Percentiles rank a stretch among this genome's conserved stretches.
phyloP scores from a whole-genome alignment of 2,329 filamentous ascomycete species.

The Oidium heveae region DNA sequence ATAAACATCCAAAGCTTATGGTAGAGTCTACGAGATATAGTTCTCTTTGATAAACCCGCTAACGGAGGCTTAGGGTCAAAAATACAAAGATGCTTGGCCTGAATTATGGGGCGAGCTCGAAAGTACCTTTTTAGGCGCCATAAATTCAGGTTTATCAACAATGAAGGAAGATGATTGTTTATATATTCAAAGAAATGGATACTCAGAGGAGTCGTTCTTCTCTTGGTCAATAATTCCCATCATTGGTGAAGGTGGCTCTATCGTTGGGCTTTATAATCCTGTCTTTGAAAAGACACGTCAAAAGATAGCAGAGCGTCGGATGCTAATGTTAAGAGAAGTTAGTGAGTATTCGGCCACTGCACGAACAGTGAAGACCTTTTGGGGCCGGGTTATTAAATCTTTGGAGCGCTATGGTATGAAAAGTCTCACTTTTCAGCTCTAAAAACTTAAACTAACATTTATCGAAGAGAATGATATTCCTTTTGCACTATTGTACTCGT shows the following conservation, averaged over 20 bases:
- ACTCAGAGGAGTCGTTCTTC: constrained; percentile 58
- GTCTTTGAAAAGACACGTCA: constrained; percentile 59
- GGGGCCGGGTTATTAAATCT: constrained; percentile 41
- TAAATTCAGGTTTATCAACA: constrained; percentile 46
- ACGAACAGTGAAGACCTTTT: constrained; percentile 48
- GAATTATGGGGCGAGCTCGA: constrained; percentile 50
- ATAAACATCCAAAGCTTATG: constrained; percentile 38
- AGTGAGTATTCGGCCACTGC: constrained; percentile 50
- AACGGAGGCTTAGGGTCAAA: constrained; percentile 24
- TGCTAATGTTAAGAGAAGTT: constrained; percentile 55
- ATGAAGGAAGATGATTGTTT: constrained; percentile 68
- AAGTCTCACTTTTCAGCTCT: neutral
- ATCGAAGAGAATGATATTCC: constrained; percentile 51
- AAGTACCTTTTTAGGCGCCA: constrained; percentile 41
- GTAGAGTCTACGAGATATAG: neutral
- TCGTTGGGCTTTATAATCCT: constrained; percentile 56
- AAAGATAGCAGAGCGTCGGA: constrained; percentile 54
- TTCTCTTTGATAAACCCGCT: neutral
- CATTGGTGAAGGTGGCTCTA: constrained; percentile 46
- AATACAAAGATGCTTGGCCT: constrained; percentile 38
- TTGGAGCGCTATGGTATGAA: constrained; percentile 21
- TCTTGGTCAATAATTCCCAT: constrained; percentile 63
- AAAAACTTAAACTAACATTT: constrained; percentile 9
- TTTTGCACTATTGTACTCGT: constrained; percentile 53
- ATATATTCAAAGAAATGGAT: constrained; percentile 44